Percentiles rank a stretch among this genome's conserved stretches.
phyloP scores from a whole-genome alignment of 352 stramenopile species.

The Thraustotheca clavata region DNA sequence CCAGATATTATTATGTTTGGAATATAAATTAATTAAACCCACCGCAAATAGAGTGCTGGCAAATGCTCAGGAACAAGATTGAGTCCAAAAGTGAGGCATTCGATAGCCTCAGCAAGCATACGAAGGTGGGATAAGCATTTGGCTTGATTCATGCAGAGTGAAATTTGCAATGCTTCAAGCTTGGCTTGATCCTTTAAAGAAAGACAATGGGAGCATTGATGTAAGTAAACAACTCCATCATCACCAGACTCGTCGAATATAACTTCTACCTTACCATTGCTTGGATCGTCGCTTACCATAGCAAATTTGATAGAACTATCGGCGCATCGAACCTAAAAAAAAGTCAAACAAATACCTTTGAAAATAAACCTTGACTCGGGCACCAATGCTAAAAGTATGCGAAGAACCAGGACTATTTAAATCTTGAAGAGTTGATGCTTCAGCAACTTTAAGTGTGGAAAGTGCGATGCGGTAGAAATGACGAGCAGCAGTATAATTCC shows the following conservation, averaged over 20 bases:
- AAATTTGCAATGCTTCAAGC: slow-evolving; percentile 46
- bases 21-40: background rate
- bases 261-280: slow-evolving; percentile 35
- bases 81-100: slow-evolving; percentile 54
- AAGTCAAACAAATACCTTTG: background rate
- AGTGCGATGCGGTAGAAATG: slow-evolving; percentile 10
- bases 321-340: background rate
- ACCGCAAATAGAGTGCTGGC: slow-evolving; percentile 57
- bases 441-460: slow-evolving; percentile 8
- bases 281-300: slow-evolving; percentile 62
- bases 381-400: background rate
- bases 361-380: slow-evolving; percentile 11
- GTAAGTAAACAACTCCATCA: slow-evolving; percentile 42
- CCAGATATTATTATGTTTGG: background rate
- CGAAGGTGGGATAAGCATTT: slow-evolving; percentile 51
- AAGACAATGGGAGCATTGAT: slow-evolving; percentile 48
- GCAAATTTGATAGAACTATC: background rate
- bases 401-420: background rate
- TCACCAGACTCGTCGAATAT: slow-evolving; percentile 44
- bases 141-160: slow-evolving; percentile 79
- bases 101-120: slow-evolving; percentile 43
- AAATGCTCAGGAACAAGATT: slow-evolving; percentile 31
- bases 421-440: background rate
- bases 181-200: slow-evolving; percentile 35
- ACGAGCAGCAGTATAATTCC: slow-evolving; percentile 10